phyloP scores from a whole-genome alignment of 257 asterid genomes.

The Solanum virginianum region DNA sequence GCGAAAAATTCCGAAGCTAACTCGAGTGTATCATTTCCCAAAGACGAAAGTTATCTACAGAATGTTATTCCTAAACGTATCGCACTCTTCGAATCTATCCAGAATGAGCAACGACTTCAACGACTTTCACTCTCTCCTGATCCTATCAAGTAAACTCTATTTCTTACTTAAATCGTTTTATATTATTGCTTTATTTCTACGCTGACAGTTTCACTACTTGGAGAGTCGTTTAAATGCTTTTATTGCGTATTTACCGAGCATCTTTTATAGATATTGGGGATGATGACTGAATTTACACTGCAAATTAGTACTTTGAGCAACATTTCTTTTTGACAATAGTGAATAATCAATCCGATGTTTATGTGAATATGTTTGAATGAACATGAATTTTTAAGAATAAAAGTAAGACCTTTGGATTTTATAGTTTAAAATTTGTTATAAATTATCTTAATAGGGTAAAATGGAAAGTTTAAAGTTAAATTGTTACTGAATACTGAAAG shows the following conservation, averaged over 20 bases:
- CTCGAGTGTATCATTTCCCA: constrained; percentile 17
- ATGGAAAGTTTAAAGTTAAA: neutral
- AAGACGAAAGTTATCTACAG: constrained; percentile 60
- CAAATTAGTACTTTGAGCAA: neutral
- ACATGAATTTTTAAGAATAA: neutral
- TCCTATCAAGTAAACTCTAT: constrained; percentile 32
- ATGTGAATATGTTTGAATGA: neutral
- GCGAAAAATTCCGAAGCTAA: constrained; percentile 16
- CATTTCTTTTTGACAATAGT: neutral
- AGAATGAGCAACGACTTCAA: constrained; percentile 28
- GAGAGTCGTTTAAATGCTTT: neutral
- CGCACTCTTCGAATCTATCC: constrained; percentile 38
- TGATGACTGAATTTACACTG: neutral
- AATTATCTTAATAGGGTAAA: neutral
- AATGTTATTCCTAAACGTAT: constrained; percentile 58
- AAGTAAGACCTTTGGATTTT: neutral
- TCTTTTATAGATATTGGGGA: neutral
- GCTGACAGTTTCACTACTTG: neutral
- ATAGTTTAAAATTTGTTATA: neutral
- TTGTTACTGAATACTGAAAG: neutral
- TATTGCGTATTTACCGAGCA: neutral
- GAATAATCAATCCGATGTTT: neutral
- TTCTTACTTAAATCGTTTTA: neutral
- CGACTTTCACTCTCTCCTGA: constrained; percentile 60
- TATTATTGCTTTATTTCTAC: neutral